These are phyloP conservation scores for Beauveria australis DNA, from an alignment of 2,329 filamentous ascomycete species.

Conservation along the genomic window DNA sequence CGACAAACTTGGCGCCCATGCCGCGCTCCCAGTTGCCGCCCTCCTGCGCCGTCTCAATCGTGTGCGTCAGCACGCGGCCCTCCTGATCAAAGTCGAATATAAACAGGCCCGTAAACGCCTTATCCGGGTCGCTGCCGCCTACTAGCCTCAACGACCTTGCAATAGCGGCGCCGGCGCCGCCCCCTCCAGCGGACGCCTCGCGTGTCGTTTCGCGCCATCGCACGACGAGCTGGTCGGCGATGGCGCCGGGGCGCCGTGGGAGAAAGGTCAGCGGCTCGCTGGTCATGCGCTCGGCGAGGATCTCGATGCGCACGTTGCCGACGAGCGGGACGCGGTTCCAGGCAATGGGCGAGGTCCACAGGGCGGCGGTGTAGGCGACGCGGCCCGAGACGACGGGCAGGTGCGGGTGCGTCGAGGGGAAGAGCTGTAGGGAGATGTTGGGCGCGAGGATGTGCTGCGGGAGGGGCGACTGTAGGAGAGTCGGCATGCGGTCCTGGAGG, in stretches of 20 bases:
- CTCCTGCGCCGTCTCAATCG: slow-evolving; percentile 87
- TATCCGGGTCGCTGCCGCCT: slow-evolving; percentile 42
- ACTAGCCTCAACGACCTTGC: slow-evolving; percentile 34
- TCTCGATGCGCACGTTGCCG: slow-evolving; percentile 80
- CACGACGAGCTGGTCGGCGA: slow-evolving; percentile 76
- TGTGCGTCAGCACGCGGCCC: slow-evolving; percentile 77
- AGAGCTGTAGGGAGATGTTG: slow-evolving; percentile 62
- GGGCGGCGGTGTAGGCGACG: slow-evolving; percentile 82
- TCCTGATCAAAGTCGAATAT: slow-evolving; percentile 91
- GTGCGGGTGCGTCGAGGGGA: slow-evolving; percentile 72
- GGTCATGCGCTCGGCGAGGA: slow-evolving; percentile 83
- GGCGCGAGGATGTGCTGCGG: slow-evolving; percentile 71
- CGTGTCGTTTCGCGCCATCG: slow-evolving; percentile 56
- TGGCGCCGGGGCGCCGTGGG: slow-evolving; percentile 42
- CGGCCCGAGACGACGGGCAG: slow-evolving; percentile 88
- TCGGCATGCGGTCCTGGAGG: slow-evolving; percentile 59
- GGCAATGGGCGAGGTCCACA: slow-evolving; percentile 93
- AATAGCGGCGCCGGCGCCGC: slow-evolving; percentile 22
- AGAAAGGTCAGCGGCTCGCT: slow-evolving; percentile 44
- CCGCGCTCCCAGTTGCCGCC: slow-evolving; percentile 75
- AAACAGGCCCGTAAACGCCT: slow-evolving; percentile 85
- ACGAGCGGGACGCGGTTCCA: slow-evolving; percentile 91
- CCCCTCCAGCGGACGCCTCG: background rate
- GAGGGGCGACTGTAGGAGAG: slow-evolving; percentile 56
- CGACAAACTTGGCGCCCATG: slow-evolving; percentile 75